A percentile compares a stretch with the other conserved stretches of the same genome.
Evolutionary conservation across 805 yeast genomes (phyloP).

Genomic region (Suhomyces sp.): DNA sequence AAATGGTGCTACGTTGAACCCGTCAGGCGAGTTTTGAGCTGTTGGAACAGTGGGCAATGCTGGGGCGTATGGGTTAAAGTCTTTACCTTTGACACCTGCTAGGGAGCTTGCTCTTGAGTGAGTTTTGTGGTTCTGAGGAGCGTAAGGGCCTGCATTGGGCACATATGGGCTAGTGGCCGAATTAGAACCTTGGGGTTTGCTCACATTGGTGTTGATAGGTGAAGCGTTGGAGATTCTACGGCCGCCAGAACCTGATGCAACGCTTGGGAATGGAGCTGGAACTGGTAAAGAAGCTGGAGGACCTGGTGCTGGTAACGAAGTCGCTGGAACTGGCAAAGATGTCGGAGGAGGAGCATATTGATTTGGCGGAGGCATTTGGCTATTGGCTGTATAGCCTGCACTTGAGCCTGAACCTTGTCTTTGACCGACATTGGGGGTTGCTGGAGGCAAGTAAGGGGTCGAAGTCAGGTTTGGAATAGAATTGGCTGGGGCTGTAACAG

Average conservation of each 20-base stretch:
- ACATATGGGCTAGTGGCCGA: constrained; percentile 39
- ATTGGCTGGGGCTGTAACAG: constrained; percentile 6
- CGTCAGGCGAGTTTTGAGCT: not conserved
- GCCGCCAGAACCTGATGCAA: not conserved
- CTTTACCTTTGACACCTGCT: constrained; percentile 38
- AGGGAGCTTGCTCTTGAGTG: constrained; percentile 42
- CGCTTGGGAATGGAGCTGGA: constrained; percentile 9
- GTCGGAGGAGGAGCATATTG: constrained; percentile 3
- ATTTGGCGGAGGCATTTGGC: not conserved
- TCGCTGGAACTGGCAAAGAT: not conserved
- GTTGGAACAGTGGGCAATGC: constrained; percentile 15
- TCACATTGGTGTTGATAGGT: constrained; percentile 25
- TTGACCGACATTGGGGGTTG: constrained; percentile 5
- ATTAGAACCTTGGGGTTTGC: constrained; percentile 17
- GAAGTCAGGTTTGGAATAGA: not conserved
- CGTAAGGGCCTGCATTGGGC: constrained; percentile 45
- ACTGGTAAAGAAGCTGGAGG: not conserved
- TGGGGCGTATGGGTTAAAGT: constrained; percentile 43
- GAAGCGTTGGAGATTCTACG: constrained; percentile 9
- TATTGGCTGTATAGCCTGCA: not conserved
- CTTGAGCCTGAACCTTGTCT: constrained; percentile 7
- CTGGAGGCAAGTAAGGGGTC: not conserved
- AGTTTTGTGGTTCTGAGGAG: constrained; percentile 34
- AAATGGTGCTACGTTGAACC: not conserved
- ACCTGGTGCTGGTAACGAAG: not conserved